Evolutionary conservation across 2,329 filamentous ascomycete species (phyloP).

Genomic region (Fusarium mangiferae): DNA sequence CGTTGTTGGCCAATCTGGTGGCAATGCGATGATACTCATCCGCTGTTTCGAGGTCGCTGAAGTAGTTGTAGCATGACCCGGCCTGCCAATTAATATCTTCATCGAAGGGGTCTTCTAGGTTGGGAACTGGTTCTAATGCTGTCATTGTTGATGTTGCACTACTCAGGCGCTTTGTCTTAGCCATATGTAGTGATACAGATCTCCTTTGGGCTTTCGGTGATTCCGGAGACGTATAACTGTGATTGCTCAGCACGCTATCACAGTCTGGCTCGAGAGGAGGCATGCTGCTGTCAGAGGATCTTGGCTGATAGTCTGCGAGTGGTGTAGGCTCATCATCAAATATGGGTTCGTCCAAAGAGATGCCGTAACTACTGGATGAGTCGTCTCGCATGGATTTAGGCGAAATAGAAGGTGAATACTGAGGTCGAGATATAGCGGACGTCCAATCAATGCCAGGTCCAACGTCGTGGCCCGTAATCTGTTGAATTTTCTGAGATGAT

Average conservation of each 20-base stretch:
- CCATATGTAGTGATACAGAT: constrained; percentile 26
- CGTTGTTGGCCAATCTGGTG: constrained; percentile 45
- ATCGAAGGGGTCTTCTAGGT: constrained; percentile 21
- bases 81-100: constrained; percentile 27
- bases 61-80: constrained; percentile 40
- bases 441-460: constrained; percentile 39
- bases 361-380: constrained; percentile 38
- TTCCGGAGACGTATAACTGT: constrained; percentile 34
- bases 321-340: constrained; percentile 35
- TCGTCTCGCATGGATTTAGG: constrained; percentile 35
- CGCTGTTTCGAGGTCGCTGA: constrained; percentile 46
- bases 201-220: constrained; percentile 25
- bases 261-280: constrained; percentile 42
- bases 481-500: constrained; percentile 53
- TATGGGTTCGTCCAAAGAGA: constrained; percentile 36
- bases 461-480: constrained; percentile 56
- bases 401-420: constrained; percentile 33
- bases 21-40: constrained; percentile 52
- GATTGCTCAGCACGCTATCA: constrained; percentile 38
- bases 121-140: constrained; percentile 12
- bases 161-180: constrained; percentile 30
- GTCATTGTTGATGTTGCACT: constrained; percentile 5
- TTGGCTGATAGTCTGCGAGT: constrained; percentile 23
- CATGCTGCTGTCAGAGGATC: constrained; percentile 32
- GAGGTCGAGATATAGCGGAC: constrained; percentile 1